Evolutionary conservation across 306 rosid genomes (phyloP), one percentile per base, ranked within the genome.

Genomic region (Pachyrhizus erosus): DNA sequence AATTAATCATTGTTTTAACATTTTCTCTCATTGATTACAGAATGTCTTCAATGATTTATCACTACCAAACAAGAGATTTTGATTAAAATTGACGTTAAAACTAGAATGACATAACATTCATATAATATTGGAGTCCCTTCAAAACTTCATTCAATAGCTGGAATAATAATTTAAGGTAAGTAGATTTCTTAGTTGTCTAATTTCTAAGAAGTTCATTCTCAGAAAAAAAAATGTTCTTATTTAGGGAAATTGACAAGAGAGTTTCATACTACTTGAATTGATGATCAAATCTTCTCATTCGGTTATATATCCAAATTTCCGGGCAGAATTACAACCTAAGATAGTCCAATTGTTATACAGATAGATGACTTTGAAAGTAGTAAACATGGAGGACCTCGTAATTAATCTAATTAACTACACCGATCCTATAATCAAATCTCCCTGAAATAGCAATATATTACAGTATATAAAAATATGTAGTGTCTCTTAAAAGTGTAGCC

Each of bases 111-210:
- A 39, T 39, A 39, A 39, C 43, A 39, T 39, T 39, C 43, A 39
- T 39, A 39, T 39, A 39, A 39, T 39, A 39, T 39, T 39, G 11
- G 7, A 0, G 12, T 39, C 43, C 43, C 8, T 39, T 39, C 43
- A 39, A 39, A 39, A 7, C 8, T 39, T 9, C 11, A 39, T 39
- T 39, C 43, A 84, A 29, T 84, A 74, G 87, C 84, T 80, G 31
- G 39, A 5, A 5, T 0, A 33, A 34, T 34, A 34, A 34, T 34
- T 34, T 4, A 5, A 34, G 39, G 7, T 34, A 5, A 7, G 39
- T 34, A 34, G 0, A 34, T 34, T 34, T 5, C 39, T 34, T 34
- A 34, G 39, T 3, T 34, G 39, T 34, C 8, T 34, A 34, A 34
- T 27, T 27, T 27, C 31, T 27, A 27, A 27, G 31, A 27, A 27